Base-by-base conservation (phyloP, 805 yeast species). In the Yarrowia yakushimensis region DNA sequence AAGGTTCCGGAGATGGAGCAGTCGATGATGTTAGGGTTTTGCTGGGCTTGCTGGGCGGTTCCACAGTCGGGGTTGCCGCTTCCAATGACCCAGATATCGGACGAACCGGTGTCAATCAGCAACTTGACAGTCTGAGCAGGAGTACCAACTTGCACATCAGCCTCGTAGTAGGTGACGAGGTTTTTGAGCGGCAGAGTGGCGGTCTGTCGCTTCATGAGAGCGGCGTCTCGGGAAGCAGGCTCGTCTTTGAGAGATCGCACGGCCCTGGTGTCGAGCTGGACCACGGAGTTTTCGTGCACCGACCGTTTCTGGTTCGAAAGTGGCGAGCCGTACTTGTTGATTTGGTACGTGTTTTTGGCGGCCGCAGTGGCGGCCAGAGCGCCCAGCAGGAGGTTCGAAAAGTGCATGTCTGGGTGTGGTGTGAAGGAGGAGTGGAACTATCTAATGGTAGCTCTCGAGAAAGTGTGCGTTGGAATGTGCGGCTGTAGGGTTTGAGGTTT, bases 31-130 rank as follows among this genome's bases (percentile, higher is more conserved):
- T 43, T 31, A 20, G n/a, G 20, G 43, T 33, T 13, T 12, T 11
- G n/a, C 12, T 13, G 33, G 18, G 52, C 62, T 5, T 59, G 28
- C 17, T 17, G 17, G 25, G 54, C 52, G 4, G 31, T 12, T 17
- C 42, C 42, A 23, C 62, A 59, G 17, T 55, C 46, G n/a, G 54
- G 52, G 43, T 59, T 59, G 23, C 43, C 54, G 22, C 43, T 42
- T 1, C 62, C 48, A 54, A 50, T 75, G 27, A 85, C 81, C 87
- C 87, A 85, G 43, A 85, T 70, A 70, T 86, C 90, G 0, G 87
- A 79, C 0, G 89, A 85, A 1, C 90, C 91, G 1, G 90, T 86
- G 68, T 86, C 91, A 15, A 86, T 69, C 39, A 85, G 71, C 6
- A 85, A 82, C 5, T 75, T 76, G 7, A 85, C 75, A 8, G 75